A percentile compares a stretch with the other conserved stretches of the same genome.
Evolutionary conservation across 176 grass and related monocot genomes (phyloP).

Genomic region (Eragrostis curvula): DNA sequence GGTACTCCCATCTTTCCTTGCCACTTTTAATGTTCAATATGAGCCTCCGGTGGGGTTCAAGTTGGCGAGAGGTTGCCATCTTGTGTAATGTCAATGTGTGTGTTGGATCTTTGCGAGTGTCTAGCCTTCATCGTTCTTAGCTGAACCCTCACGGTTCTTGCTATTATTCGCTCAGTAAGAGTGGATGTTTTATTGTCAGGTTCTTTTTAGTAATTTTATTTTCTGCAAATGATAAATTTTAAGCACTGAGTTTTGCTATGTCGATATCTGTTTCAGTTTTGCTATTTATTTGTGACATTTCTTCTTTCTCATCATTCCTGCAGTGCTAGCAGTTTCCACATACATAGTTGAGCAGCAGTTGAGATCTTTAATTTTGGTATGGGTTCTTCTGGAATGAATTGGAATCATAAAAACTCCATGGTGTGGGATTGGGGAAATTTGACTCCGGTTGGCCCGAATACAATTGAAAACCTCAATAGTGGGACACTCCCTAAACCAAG

Average conservation of each 20-base stretch:
- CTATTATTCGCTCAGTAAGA: background rate
- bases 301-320: background rate
- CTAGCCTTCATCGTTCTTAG: no score
- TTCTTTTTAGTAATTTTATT: background rate
- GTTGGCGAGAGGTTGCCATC: slow-evolving; percentile 25
- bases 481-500: background rate
- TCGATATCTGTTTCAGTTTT: background rate
- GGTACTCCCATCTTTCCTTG: slow-evolving; percentile 18
- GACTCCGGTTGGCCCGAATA: background rate
- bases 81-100: background rate
- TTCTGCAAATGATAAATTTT: background rate
- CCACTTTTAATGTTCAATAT: background rate
- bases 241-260: background rate
- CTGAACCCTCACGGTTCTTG: background rate
- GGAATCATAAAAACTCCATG: slow-evolving; percentile 43
- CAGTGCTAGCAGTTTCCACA: slow-evolving; percentile 2
- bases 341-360: slow-evolving; percentile 14
- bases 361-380: slow-evolving; percentile 19
- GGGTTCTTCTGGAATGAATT: slow-evolving; percentile 39
- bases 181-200: background rate
- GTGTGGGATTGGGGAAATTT: slow-evolving; percentile 39
- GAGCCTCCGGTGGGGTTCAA: slow-evolving; percentile 20
- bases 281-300: background rate
- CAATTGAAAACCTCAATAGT: background rate
- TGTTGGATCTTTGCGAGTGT: slow-evolving; percentile 33